Conservation (phyloP, 805 yeast genomes). For the Myxozyma sirexii region DNA sequence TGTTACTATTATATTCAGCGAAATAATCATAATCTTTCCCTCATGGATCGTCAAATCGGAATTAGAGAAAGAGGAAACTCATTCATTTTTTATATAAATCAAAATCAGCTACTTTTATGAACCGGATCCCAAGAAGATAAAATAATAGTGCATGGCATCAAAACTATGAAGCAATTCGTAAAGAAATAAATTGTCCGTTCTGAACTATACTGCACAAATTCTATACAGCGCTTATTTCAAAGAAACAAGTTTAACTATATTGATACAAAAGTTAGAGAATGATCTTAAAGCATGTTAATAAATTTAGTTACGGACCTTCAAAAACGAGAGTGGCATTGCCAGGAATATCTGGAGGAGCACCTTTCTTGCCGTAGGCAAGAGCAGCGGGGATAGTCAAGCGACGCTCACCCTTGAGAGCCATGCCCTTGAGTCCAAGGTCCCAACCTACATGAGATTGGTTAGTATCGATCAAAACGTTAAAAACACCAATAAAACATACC, state of each 20-base stretch:
- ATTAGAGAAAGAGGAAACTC: not conserved
- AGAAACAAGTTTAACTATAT: slow-evolving; percentile 19
- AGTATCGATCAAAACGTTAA: not conserved
- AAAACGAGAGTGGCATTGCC: slow-evolving; percentile 95
- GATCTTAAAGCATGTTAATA: not conserved
- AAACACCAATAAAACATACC: slow-evolving; percentile 48
- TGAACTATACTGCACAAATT: not conserved
- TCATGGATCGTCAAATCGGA: no score
- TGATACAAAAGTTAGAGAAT: not conserved
- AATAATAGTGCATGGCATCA: not conserved
- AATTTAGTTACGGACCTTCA: slow-evolving; percentile 53
- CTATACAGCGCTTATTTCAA: slow-evolving; percentile 12
- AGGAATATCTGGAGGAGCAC: slow-evolving; percentile 90
- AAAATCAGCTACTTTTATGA: slow-evolving; percentile 15
- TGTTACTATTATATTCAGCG: no score
- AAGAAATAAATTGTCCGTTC: no score
- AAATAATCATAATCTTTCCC: no score
- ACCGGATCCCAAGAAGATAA: slow-evolving; percentile 14
- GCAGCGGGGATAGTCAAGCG: slow-evolving; percentile 94
- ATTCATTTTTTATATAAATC: not conserved
- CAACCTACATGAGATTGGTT: slow-evolving; percentile 47
- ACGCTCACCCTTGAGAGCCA: slow-evolving; percentile 99
- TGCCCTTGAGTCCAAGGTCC: slow-evolving; percentile 98
- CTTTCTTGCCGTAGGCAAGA: slow-evolving; percentile 93
- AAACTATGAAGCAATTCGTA: not conserved